Evolutionary conservation across 2,329 filamentous ascomycete genomes (phyloP).

Genomic region (Neofusicoccum cordaticola): DNA sequence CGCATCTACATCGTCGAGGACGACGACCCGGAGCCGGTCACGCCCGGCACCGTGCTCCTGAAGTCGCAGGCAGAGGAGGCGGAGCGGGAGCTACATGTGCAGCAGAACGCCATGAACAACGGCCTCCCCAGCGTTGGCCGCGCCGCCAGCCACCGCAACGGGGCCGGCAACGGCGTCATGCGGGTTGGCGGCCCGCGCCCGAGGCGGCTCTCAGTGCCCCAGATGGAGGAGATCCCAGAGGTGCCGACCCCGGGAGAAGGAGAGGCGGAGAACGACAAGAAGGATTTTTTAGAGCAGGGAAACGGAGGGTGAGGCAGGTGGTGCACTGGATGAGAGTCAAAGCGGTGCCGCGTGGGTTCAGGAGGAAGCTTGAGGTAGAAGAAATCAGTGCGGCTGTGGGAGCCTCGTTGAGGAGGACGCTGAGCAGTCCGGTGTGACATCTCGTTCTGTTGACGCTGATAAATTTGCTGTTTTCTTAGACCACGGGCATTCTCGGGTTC

Average conservation of each 20-base stretch:
- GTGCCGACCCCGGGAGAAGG: slow-evolving; percentile 5
- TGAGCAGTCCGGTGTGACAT: not conserved
- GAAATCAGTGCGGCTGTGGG: not conserved
- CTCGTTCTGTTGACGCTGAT: slow-evolving; percentile 21
- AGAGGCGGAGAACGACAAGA: not conserved
- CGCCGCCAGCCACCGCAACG: not conserved
- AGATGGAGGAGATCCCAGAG: slow-evolving; percentile 6
- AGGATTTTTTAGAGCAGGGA: slow-evolving; percentile 12
- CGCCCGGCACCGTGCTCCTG: not conserved
- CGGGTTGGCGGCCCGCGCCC: not conserved
- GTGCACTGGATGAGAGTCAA: not conserved
- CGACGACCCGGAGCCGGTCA: slow-evolving; percentile 10
- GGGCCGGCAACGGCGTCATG: not conserved
- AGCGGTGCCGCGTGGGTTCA: not conserved
- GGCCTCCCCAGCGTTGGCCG: not conserved
- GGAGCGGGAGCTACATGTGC: not conserved
- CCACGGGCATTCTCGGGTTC: not conserved
- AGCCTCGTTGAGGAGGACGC: not conserved
- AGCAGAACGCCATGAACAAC: not conserved
- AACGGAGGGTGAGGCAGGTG: slow-evolving; percentile 1
- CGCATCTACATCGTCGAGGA: slow-evolving; percentile 14
- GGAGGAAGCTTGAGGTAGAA: not conserved
- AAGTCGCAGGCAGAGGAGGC: slow-evolving; percentile 1
- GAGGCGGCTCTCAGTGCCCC: not conserved
- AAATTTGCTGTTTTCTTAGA: slow-evolving; percentile 24